phyloP scores from a whole-genome alignment of 2,329 filamentous ascomycete genomes.

The Venturia asperata region DNA sequence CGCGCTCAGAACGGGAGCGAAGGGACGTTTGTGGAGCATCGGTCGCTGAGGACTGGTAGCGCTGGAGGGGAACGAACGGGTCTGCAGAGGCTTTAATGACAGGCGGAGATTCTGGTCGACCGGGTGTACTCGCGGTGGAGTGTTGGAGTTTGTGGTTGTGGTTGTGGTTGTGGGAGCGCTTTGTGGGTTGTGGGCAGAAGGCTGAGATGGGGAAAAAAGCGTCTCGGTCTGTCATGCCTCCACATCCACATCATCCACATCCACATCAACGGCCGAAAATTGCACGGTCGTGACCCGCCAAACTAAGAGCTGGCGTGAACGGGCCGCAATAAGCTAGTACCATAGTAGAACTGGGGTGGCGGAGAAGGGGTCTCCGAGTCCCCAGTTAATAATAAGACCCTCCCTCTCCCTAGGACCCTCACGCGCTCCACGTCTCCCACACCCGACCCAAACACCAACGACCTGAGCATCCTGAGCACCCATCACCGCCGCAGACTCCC shows the following conservation, averaged over 20 bases:
- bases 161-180: not conserved
- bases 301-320: too few species aligned
- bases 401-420: too few species aligned
- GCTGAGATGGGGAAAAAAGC: not conserved
- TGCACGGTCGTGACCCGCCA: too few species aligned
- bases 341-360: too few species aligned
- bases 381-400: too few species aligned
- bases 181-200: slow-evolving; percentile 1
- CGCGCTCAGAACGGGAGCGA: not conserved
- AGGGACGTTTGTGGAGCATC: not conserved
- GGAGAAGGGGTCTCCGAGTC: not conserved
- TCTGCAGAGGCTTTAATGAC: not conserved
- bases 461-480: not conserved
- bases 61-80: not conserved
- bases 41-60: not conserved
- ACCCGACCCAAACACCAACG: not conserved
- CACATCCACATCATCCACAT: too few species aligned
- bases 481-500: not conserved
- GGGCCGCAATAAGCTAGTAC: too few species aligned
- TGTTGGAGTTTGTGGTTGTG: too few species aligned
- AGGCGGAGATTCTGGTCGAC: not conserved
- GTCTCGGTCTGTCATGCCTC: not conserved
- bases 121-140: not conserved
- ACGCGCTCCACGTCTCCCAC: not conserved
- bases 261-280: not conserved